These are phyloP conservation scores for Brassica balearica DNA, from an alignment of 441 rosid genomes.

Conservation along the genomic window DNA sequence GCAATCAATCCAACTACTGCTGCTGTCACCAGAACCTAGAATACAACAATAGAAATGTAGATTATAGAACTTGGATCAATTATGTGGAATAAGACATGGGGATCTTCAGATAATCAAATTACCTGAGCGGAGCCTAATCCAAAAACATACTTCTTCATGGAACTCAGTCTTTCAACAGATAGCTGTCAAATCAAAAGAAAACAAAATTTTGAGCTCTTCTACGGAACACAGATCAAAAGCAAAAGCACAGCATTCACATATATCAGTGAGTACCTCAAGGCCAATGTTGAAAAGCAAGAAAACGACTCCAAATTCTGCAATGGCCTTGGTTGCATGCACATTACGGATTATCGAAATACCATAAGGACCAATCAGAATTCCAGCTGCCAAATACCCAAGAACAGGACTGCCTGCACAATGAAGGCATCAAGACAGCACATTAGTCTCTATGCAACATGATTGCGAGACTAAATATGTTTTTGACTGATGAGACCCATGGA, in stretches of 20 bases:
- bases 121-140: constrained; percentile 99
- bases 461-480: constrained; percentile 30
- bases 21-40: constrained; percentile 95
- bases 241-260: constrained; percentile 33
- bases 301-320: constrained; percentile 99
- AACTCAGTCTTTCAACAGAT: constrained; percentile 97
- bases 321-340: constrained; percentile 97
- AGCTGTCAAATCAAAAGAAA: constrained; percentile 58
- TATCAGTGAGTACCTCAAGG: constrained; percentile 73
- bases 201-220: constrained; percentile 38
- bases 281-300: constrained; percentile 97
- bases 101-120: constrained; percentile 45
- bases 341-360: constrained; percentile 96
- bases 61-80: constrained; percentile 26
- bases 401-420: constrained; percentile 93
- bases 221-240: constrained; percentile 36
- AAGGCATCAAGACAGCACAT: constrained; percentile 44
- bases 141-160: constrained; percentile 99
- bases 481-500: constrained; percentile 25
- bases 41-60: constrained; percentile 38
- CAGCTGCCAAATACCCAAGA: constrained; percentile 99
- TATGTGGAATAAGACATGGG: neutral
- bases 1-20: constrained; percentile 81
- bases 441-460: constrained; percentile 32
- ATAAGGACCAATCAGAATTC: constrained; percentile 96